These are phyloP conservation scores for Alopecurus myosuroides DNA, from an alignment of 176 grass and related monocot species.

Conservation along the genomic window DNA sequence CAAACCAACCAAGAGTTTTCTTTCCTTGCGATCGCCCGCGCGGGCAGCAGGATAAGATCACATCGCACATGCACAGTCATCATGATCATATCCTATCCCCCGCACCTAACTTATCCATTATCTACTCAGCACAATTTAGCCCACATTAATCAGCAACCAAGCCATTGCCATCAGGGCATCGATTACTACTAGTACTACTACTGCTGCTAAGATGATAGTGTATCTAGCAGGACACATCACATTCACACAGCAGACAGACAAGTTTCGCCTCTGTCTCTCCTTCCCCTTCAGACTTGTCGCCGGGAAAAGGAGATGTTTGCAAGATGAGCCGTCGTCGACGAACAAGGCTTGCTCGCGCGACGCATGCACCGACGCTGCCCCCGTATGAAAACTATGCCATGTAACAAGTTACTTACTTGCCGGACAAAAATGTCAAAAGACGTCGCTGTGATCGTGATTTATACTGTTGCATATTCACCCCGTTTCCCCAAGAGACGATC, in stretches of 20 bases:
- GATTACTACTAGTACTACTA: not conserved
- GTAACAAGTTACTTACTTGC: not conserved
- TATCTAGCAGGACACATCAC: not conserved
- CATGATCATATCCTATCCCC: not conserved
- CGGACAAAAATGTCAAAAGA: not conserved
- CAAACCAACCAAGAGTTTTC: not conserved
- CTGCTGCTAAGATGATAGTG: too few species aligned
- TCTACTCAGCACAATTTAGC: slow-evolving; percentile 3
- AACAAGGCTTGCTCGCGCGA: not conserved
- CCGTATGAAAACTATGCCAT: not conserved
- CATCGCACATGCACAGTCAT: slow-evolving; percentile 41
- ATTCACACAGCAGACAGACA: not conserved
- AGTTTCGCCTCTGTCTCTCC: not conserved
- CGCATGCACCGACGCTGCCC: not conserved
- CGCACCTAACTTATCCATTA: not conserved
- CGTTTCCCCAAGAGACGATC: not conserved
- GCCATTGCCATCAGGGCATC: not conserved
- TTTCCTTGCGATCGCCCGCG: not conserved
- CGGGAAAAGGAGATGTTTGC: not conserved
- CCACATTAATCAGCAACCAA: not conserved
- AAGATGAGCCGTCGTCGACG: not conserved
- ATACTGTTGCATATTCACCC: not conserved
- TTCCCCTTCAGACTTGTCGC: not conserved
- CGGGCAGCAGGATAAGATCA: slow-evolving; percentile 64
- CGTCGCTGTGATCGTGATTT: not conserved